These are phyloP conservation scores for Saturnispora quitensis DNA, from an alignment of 805 yeast species.

Conservation along the genomic window DNA sequence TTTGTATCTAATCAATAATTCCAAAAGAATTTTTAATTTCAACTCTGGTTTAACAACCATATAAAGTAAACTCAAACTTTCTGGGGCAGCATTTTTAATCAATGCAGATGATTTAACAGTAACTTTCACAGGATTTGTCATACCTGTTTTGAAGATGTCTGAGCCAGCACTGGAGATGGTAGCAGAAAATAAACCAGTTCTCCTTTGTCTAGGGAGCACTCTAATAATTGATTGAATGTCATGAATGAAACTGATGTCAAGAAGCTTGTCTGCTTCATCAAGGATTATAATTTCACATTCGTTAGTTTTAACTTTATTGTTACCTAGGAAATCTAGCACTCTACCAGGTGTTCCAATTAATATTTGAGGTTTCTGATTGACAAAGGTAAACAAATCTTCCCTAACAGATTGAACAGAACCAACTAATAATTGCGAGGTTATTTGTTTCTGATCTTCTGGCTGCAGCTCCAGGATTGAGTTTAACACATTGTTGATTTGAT, in stretches of 20 bases:
- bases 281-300: conserved; percentile 67
- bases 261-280: conserved; percentile 88
- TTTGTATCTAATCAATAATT: conserved; percentile 41
- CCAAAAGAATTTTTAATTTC: conserved; percentile 53
- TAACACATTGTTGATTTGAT: conserved; percentile 64
- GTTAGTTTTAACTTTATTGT: conserved; percentile 47
- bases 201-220: conserved; percentile 76
- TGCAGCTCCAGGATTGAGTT: conserved; percentile 46
- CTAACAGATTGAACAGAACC: conserved; percentile 56
- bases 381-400: conserved; percentile 59
- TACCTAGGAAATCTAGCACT: conserved; percentile 59
- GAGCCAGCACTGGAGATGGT: conserved; percentile 79
- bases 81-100: conserved; percentile 41
- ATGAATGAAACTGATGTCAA: conserved; percentile 66
- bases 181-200: conserved; percentile 92
- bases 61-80: conserved; percentile 53
- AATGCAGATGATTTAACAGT: conserved; percentile 49
- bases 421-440: conserved; percentile 53
- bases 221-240: conserved; percentile 62
- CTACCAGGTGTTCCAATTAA: conserved; percentile 92
- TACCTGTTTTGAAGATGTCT: conserved; percentile 74
- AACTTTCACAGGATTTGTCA: conserved; percentile 86
- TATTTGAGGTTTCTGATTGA: conserved; percentile 54
- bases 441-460: conserved; percentile 35
- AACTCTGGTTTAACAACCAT: conserved; percentile 46